A percentile compares a stretch with the other conserved stretches of the same genome.
Evolutionary conservation across 192 early-diverging fungal species (phyloP).

Genomic region (Spinellus fusiger): DNA sequence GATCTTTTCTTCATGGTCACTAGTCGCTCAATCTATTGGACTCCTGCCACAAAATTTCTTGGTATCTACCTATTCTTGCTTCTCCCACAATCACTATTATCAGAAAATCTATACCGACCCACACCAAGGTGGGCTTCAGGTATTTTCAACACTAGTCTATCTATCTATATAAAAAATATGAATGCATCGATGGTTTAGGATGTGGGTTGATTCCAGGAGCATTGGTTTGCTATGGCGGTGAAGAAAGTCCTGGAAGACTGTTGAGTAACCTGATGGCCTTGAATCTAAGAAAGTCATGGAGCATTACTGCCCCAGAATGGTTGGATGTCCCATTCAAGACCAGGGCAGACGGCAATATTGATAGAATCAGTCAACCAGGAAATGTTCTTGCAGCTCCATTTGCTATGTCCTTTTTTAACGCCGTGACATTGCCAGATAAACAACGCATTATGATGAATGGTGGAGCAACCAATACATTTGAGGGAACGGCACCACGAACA

Average conservation of each 20-base stretch:
- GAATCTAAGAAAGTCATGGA: neutral
- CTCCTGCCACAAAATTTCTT: neutral
- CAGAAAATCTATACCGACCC: neutral
- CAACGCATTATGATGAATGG: conserved; percentile 8
- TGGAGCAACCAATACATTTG: neutral
- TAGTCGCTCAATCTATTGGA: neutral
- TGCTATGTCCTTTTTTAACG: neutral
- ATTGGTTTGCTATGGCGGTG: conserved; percentile 3
- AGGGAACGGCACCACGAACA: neutral
- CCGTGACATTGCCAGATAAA: conserved; percentile 4
- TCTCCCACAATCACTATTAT: neutral
- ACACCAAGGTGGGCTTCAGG: conserved; percentile 15
- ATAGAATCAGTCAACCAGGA: neutral
- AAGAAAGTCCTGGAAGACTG: conserved; percentile 5
- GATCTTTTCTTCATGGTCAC: neutral
- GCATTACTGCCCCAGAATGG: neutral
- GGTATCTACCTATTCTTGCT: neutral
- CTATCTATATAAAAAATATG: neutral
- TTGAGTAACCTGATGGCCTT: neutral
- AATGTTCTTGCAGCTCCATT: neutral
- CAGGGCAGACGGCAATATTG: neutral
- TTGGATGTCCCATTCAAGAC: neutral
- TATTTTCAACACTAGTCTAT: neutral
- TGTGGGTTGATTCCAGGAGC: conserved; percentile 11
- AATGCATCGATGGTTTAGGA: neutral